These are phyloP conservation scores for Naganishia onofrii DNA, from an alignment of 768 basidiomycete genomes.

Conservation along the genomic window DNA sequence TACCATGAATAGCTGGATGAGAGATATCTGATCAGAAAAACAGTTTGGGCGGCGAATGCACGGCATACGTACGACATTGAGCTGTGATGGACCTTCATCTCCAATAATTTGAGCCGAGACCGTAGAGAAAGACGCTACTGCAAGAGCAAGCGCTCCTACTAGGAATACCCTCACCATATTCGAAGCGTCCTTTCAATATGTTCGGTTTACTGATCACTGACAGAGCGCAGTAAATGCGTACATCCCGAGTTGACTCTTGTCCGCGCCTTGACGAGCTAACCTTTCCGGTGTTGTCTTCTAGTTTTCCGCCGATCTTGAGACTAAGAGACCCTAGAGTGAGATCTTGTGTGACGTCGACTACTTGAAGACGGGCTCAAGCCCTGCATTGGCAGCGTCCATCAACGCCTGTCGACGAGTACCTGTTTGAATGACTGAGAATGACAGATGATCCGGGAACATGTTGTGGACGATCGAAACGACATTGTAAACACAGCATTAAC, in stretches of 20 bases:
- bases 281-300: too few species aligned
- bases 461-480: too few species aligned
- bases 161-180: neutral
- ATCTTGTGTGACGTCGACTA: too few species aligned
- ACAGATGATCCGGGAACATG: too few species aligned
- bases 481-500: too few species aligned
- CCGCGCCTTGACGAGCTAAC: too few species aligned
- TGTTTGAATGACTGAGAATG: too few species aligned
- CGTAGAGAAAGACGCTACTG: neutral
- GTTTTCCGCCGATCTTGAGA: too few species aligned
- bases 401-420: too few species aligned
- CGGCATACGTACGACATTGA: slow-evolving; percentile 22
- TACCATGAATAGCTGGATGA: slow-evolving; percentile 29
- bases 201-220: neutral
- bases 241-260: neutral
- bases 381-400: too few species aligned
- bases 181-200: neutral
- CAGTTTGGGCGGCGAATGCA: neutral
- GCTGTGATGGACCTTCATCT: slow-evolving; percentile 18
- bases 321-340: too few species aligned
- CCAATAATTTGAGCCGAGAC: slow-evolving; percentile 27
- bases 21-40: neutral
- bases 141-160: neutral
- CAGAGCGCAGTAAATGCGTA: neutral
- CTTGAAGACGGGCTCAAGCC: too few species aligned